These are phyloP conservation scores for Phytophthora citrophthora DNA, from an alignment of 352 stramenopile species.

Conservation along the genomic window DNA sequence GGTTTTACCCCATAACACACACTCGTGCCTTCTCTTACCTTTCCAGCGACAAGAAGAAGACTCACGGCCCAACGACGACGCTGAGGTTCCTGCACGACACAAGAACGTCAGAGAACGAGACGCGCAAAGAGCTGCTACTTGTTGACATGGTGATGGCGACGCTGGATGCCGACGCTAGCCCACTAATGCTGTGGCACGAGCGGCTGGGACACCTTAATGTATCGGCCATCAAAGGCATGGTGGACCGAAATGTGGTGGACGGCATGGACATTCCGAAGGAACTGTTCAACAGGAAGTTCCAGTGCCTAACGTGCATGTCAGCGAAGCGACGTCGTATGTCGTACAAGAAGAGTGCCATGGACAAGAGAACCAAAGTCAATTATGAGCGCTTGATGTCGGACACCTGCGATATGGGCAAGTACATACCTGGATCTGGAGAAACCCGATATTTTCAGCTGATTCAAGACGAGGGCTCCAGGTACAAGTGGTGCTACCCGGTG, in stretches of 20 bases:
- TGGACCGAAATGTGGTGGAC: background rate
- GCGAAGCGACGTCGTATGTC: background rate
- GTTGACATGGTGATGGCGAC: background rate
- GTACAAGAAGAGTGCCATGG: background rate
- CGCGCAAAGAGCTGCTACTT: too few species aligned
- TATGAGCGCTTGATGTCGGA: slow-evolving; percentile 1
- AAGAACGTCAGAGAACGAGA: too few species aligned
- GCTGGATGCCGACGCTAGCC: background rate
- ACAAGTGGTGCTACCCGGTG: slow-evolving; percentile 7
- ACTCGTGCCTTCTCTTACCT: too few species aligned
- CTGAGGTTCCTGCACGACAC: too few species aligned
- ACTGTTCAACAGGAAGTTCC: slow-evolving; percentile 2
- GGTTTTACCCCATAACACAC: too few species aligned
- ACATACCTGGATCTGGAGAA: background rate
- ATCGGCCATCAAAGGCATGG: background rate
- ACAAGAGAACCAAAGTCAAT: background rate
- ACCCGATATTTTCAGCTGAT: slow-evolving; percentile 15
- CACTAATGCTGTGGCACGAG: background rate
- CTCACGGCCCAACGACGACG: too few species aligned
- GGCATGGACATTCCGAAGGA: background rate
- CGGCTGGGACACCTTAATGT: background rate
- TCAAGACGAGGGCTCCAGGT: slow-evolving; percentile 12
- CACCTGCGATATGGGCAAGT: background rate
- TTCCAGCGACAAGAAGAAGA: too few species aligned
- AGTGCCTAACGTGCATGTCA: background rate